Percentiles rank a stretch among this genome's conserved stretches.
These are phyloP conservation scores for Salisapilia sapeloensis DNA, from an alignment of 352 stramenopile genomes.

Conservation along the genomic window DNA sequence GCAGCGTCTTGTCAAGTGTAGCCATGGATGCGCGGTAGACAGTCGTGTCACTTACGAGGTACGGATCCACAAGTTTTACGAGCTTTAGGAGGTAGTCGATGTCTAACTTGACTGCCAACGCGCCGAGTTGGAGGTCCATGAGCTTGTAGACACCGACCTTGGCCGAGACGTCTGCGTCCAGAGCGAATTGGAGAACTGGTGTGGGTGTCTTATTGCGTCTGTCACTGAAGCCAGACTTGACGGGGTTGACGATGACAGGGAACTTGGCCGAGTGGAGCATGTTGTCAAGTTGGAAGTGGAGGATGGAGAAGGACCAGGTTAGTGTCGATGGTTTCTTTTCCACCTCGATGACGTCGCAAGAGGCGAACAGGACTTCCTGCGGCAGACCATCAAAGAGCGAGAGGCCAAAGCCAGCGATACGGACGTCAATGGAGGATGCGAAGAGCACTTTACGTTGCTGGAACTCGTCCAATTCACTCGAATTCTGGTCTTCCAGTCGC, in stretches of 20 bases:
- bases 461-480: conserved; percentile 47
- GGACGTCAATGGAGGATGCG: conserved; percentile 67
- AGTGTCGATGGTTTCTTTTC: conserved; percentile 53
- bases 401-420: conserved; percentile 54
- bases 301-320: conserved; percentile 58
- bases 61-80: conserved; percentile 64
- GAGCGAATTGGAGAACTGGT: conserved; percentile 50
- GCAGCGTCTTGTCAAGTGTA: conserved; percentile 41
- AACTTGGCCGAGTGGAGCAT: conserved; percentile 72
- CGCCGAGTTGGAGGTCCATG: conserved; percentile 50
- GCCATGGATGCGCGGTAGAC: conserved; percentile 33
- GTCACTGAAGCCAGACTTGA: conserved; percentile 65
- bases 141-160: conserved; percentile 73
- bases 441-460: conserved; percentile 67
- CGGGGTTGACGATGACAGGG: conserved; percentile 67
- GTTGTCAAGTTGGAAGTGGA: conserved; percentile 74
- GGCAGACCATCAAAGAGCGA: conserved; percentile 61
- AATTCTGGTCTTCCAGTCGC: conserved; percentile 43
- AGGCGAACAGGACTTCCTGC: conserved; percentile 74
- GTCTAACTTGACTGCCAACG: conserved; percentile 63
- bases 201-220: conserved; percentile 37
- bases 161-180: conserved; percentile 56
- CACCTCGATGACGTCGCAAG: conserved; percentile 54
- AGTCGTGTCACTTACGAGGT: conserved; percentile 48
- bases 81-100: conserved; percentile 76